These are phyloP conservation scores for Pestalotiopsis fici DNA, from an alignment of 2,329 filamentous ascomycete genomes.

Conservation along the genomic window DNA sequence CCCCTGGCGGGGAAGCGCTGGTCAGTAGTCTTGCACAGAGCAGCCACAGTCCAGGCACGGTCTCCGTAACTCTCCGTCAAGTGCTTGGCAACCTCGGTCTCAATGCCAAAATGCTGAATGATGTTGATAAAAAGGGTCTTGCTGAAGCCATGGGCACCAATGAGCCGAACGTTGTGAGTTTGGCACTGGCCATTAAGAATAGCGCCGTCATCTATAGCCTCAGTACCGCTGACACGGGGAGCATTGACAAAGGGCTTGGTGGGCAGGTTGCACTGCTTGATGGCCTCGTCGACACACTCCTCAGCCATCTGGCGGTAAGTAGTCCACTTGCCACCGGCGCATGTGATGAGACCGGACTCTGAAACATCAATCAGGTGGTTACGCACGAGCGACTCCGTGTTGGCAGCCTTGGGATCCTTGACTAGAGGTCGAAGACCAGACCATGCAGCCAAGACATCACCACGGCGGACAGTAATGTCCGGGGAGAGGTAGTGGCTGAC, in stretches of 20 bases:
- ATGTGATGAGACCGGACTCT: slow-evolving; percentile 78
- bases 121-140: slow-evolving; percentile 92
- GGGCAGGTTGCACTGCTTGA: slow-evolving; percentile 66
- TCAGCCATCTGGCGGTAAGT: slow-evolving; percentile 94
- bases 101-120: slow-evolving; percentile 89
- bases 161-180: slow-evolving; percentile 78
- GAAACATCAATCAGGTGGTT: slow-evolving; percentile 84
- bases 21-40: slow-evolving; percentile 75
- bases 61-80: slow-evolving; percentile 87
- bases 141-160: slow-evolving; percentile 85
- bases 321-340: slow-evolving; percentile 89
- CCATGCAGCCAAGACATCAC: slow-evolving; percentile 89
- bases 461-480: slow-evolving; percentile 81
- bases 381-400: slow-evolving; percentile 84
- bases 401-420: slow-evolving; percentile 81
- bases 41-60: slow-evolving; percentile 86
- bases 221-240: slow-evolving; percentile 69
- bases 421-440: slow-evolving; percentile 85
- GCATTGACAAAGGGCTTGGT: slow-evolving; percentile 58
- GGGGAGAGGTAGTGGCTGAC: slow-evolving; percentile 80
- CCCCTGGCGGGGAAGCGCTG: slow-evolving; percentile 82
- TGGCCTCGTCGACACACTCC: slow-evolving; percentile 81
- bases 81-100: slow-evolving; percentile 90
- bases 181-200: slow-evolving; percentile 69
- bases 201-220: slow-evolving; percentile 70